These are phyloP conservation scores for Penicillium thymicola DNA, from an alignment of 2,329 filamentous ascomycete species.

Conservation along the genomic window DNA sequence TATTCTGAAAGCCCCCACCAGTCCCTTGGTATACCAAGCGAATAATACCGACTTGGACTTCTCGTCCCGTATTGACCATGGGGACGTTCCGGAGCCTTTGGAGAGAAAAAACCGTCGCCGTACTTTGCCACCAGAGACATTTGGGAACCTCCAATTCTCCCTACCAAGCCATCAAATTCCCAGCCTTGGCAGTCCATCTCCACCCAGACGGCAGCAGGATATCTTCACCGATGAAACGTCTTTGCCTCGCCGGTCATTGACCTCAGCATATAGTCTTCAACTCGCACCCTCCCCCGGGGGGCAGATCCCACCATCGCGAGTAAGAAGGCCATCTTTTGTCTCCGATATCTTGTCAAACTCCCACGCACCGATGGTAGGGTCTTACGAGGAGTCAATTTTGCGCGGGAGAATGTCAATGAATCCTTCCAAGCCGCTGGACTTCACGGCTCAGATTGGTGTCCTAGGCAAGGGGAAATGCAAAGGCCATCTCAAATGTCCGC, in stretches of 20 bases:
- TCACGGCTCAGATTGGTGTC: conserved; percentile 92
- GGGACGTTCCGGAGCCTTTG: conserved; percentile 48
- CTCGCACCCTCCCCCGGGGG: conserved; percentile 42
- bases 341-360: conserved; percentile 75
- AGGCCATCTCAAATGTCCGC: conserved; percentile 75
- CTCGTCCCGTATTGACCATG: conserved; percentile 51
- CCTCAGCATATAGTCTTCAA: conserved; percentile 54
- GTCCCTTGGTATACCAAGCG: conserved; percentile 82
- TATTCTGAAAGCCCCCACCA: conserved; percentile 82
- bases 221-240: conserved; percentile 72
- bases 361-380: conserved; percentile 94
- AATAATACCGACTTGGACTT: conserved; percentile 76
- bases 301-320: conserved; percentile 39
- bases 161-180: conserved; percentile 37
- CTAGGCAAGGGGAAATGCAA: conserved; percentile 87
- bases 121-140: conserved; percentile 64
- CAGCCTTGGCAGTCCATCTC: conserved; percentile 44
- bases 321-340: conserved; percentile 65
- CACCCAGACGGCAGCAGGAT: conserved; percentile 58
- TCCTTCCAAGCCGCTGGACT: conserved; percentile 87
- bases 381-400: conserved; percentile 95
- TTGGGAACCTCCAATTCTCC: conserved; percentile 50
- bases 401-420: conserved; percentile 95
- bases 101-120: conserved; percentile 61
- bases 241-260: conserved; percentile 67